A percentile compares a stretch with the other conserved stretches of the same genome.
Evolutionary conservation across 202 grass and related monocot species (phyloP).

Genomic region (Eragrostis tef): DNA sequence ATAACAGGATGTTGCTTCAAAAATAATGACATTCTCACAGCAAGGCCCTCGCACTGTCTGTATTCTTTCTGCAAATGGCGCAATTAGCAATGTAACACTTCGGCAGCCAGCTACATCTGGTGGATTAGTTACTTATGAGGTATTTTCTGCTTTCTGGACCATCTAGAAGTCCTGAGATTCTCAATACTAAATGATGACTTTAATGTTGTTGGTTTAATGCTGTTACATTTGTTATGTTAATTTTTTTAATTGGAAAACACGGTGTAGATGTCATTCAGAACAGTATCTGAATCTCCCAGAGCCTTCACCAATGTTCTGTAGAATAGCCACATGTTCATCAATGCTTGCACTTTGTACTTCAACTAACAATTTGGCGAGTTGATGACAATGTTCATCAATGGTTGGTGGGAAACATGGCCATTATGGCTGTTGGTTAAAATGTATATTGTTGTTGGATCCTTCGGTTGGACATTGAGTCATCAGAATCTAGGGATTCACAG

Average conservation of each 20-base stretch:
- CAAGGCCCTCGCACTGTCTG: conserved; percentile 95
- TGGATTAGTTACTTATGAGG: conserved; percentile 96
- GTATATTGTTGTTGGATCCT: background rate
- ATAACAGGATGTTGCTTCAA: conserved; percentile 93
- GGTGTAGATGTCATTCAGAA: background rate
- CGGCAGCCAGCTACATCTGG: conserved; percentile 94
- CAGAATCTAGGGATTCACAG: background rate
- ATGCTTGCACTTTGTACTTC: conserved; percentile 7
- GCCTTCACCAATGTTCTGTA: conserved; percentile 5
- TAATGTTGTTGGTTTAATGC: background rate
- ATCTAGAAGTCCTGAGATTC: background rate
- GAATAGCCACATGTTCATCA: background rate
- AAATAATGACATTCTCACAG: conserved; percentile 99
- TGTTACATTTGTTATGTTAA: background rate
- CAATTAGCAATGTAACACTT: conserved; percentile 93
- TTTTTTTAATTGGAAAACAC: background rate
- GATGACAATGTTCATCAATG: conserved; percentile 11
- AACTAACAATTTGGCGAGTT: conserved; percentile 20
- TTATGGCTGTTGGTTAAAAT: conserved; percentile 7
- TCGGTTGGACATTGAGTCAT: background rate
- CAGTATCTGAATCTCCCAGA: background rate
- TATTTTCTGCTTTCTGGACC: conserved; percentile 28
- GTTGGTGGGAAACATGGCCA: conserved; percentile 23
- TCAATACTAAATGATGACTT: background rate
- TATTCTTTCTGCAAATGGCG: conserved; percentile 93